A percentile compares a stretch with the other conserved stretches of the same genome.
Conservation (phyloP, 352 stramenopile species). For the Phytophthora idaei region DNA sequence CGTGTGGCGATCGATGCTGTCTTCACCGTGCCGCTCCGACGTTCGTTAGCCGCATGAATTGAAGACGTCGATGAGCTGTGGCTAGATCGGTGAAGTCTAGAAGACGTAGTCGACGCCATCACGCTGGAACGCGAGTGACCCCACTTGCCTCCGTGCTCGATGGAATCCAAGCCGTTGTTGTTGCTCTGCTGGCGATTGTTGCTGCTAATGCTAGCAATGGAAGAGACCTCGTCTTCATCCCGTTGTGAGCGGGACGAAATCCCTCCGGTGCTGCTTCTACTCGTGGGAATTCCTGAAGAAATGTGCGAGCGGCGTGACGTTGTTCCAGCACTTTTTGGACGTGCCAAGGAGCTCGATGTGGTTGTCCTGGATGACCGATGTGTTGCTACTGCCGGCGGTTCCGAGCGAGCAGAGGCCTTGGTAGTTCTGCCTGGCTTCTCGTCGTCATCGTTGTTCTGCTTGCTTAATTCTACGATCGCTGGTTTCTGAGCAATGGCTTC, state of each 20-base stretch:
- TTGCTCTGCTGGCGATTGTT: slow-evolving; percentile 46
- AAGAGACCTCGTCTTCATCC: slow-evolving; percentile 39
- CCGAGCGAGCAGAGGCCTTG: slow-evolving; percentile 50
- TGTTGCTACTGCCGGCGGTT: slow-evolving; percentile 22
- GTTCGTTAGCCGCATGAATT: slow-evolving; percentile 21
- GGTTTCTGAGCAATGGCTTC: slow-evolving; percentile 15
- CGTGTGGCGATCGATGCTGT: slow-evolving; percentile 27
- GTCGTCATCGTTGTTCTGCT: slow-evolving; percentile 37
- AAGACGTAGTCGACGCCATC: slow-evolving; percentile 35
- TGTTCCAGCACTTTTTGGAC: slow-evolving; percentile 52
- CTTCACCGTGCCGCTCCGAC: slow-evolving; percentile 24
- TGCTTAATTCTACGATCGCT: slow-evolving; percentile 4
- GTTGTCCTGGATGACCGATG: slow-evolving; percentile 25
- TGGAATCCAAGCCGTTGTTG: slow-evolving; percentile 37
- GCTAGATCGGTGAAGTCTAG: slow-evolving; percentile 37
- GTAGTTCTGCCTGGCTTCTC: slow-evolving; percentile 41
- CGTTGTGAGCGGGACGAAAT: slow-evolving; percentile 32
- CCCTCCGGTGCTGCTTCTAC: slow-evolving; percentile 15
- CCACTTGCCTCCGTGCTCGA: slow-evolving; percentile 53
- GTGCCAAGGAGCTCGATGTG: slow-evolving; percentile 38
- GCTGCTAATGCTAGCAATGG: slow-evolving; percentile 28
- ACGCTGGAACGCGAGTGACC: slow-evolving; percentile 44
- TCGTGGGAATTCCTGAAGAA: slow-evolving; percentile 8
- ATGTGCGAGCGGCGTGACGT: slow-evolving; percentile 21
- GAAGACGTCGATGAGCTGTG: slow-evolving; percentile 47